Percentiles rank a stretch among this genome's conserved stretches.
Conservation (phyloP, 768 basidiomycete species). For the Kwoniella sp. region DNA sequence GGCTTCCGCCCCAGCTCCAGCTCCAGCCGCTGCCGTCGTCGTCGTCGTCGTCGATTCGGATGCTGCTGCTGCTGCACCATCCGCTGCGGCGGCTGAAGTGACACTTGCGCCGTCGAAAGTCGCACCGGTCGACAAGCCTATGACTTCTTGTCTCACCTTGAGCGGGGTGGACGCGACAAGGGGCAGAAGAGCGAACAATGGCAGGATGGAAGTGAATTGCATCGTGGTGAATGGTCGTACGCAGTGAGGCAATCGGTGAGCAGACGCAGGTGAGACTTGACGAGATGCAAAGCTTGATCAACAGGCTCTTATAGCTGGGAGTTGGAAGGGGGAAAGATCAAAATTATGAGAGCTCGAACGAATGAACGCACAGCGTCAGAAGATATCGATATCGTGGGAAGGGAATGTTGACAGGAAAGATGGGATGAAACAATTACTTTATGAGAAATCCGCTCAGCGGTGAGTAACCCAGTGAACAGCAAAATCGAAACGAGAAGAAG, state of each 20-base stretch:
- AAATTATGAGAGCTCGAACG: no score
- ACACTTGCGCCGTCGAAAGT: not conserved
- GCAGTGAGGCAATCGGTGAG: not conserved
- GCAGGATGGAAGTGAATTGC: not conserved
- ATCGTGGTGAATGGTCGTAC: not conserved
- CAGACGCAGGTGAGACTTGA: not conserved
- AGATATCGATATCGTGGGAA: no score
- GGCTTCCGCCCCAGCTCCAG: no score
- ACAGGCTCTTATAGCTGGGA: slow-evolving; percentile 1
- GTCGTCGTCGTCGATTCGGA: not conserved
- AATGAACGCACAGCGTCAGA: not conserved
- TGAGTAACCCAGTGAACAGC: no score
- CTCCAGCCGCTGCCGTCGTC: no score
- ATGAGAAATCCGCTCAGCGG: not conserved
- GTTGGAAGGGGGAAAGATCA: no score
- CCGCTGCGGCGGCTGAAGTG: not conserved
- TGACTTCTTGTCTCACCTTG: slow-evolving; percentile 5
- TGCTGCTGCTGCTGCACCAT: not conserved
- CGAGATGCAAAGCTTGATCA: not conserved
- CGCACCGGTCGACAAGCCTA: not conserved
- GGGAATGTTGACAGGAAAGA: not conserved
- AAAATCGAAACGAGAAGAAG: no score
- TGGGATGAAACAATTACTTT: not conserved
- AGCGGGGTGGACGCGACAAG: not conserved
- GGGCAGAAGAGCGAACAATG: not conserved